These are phyloP conservation scores for Beauveria sp. DNA, from an alignment of 2,329 filamentous ascomycete species.

Conservation along the genomic window DNA sequence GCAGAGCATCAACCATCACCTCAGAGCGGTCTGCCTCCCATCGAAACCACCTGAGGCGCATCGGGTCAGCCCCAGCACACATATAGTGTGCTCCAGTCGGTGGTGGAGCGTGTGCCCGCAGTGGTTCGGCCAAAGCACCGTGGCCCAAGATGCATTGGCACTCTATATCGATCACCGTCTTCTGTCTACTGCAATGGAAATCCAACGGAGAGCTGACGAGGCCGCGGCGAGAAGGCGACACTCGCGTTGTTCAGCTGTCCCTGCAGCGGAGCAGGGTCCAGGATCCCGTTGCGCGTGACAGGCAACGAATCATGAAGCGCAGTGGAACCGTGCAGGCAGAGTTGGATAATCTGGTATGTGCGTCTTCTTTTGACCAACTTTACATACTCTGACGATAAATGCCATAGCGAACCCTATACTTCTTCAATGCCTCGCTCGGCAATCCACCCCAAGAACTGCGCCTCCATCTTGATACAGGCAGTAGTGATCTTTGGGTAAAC, in stretches of 20 bases:
- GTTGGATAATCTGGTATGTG: conserved; percentile 48
- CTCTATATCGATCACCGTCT: background rate
- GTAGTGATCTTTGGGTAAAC: conserved; percentile 67
- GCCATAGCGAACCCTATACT: conserved; percentile 52
- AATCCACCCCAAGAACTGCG: conserved; percentile 51
- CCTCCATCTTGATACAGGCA: conserved; percentile 60
- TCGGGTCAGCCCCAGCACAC: background rate
- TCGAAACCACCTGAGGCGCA: too few species aligned
- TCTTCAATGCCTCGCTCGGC: conserved; percentile 54
- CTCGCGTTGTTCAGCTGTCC: conserved; percentile 39
- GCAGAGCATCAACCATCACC: too few species aligned
- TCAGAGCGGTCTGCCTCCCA: too few species aligned
- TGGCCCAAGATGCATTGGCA: background rate
- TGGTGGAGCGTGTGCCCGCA: background rate
- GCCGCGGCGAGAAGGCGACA: conserved; percentile 23
- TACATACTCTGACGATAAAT: background rate
- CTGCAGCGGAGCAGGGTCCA: conserved; percentile 29
- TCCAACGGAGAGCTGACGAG: conserved; percentile 16
- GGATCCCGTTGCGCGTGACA: conserved; percentile 37
- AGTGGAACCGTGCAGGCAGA: conserved; percentile 34
- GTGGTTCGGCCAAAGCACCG: background rate
- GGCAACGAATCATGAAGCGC: conserved; percentile 32
- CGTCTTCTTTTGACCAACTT: background rate
- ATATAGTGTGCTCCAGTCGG: background rate
- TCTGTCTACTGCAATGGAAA: background rate